phyloP scores from a whole-genome alignment of 305 asterid species.

The Solanum hybrid region DNA sequence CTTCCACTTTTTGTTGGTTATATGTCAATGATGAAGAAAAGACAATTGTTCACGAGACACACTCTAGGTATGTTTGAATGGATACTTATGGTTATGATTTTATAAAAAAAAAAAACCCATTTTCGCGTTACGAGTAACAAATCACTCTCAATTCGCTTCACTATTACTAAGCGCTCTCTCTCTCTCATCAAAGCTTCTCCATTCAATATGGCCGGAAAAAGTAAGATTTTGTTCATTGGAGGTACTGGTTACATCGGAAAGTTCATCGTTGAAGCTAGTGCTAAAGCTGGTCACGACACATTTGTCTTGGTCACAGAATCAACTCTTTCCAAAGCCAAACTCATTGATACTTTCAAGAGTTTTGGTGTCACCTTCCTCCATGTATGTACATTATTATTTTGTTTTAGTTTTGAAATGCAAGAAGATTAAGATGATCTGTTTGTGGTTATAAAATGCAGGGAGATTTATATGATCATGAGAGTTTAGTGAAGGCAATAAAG shows the following conservation, averaged over 20 bases:
- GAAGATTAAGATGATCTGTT: not conserved
- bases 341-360: conserved; percentile 25
- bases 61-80: no score
- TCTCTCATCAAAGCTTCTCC: not conserved
- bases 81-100: no score
- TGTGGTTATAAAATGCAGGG: not conserved
- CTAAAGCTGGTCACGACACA: conserved; percentile 24
- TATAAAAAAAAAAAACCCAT: not conserved
- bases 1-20: no score
- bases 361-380: conserved; percentile 29
- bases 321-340: conserved; percentile 28
- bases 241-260: no score
- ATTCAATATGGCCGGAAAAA: conserved; percentile 17
- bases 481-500: conserved; percentile 21
- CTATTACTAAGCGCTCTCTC: no score
- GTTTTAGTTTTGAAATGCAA: no score
- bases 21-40: no score
- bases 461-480: conserved; percentile 13
- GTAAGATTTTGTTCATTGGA: no score
- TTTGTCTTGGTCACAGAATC: conserved; percentile 27
- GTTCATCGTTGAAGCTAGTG: no score
- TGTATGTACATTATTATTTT: conserved; percentile 11
- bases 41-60: no score
- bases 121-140: not conserved
- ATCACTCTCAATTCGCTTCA: no score